Base-by-base conservation (phyloP, 768 basidiomycete genomes). In the Auricularia sp. region DNA sequence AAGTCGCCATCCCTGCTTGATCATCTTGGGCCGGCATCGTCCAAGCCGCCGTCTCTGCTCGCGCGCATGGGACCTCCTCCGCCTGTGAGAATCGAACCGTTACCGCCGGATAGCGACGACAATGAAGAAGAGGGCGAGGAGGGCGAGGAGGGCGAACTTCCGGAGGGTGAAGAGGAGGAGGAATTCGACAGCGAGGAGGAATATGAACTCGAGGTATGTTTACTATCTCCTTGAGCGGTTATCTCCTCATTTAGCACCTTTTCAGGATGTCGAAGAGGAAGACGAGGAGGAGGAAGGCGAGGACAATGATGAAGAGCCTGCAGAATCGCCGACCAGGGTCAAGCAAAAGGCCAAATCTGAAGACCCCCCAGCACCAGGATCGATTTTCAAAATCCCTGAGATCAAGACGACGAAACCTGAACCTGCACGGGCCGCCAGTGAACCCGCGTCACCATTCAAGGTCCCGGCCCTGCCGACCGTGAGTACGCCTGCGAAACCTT, bases 121-220 rank as follows among this genome's bases (percentile, higher is more conserved):
- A 61, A 18, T 8, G 65, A 62, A 16, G 61, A 62, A 62, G 42
- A 42, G 14, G 79, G 83, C 47, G 76, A 82, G 44, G 73, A 74
- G 24, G 69, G 47, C 29, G 70, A 70, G 6, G 70, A 74, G 14
- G 70, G 65, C 14, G 76, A 62, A 13, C 33, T 33, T 62, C 65
- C 1, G 54, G 47, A 62, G 7, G 76, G 75, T 5, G 73, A 71
- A 21, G 73, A 70, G 34, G 69, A 69, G 1, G 73, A 74, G 61
- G 73, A 71, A 0, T 73, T 71, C 35, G 72, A 71, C 3, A 66
- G 70, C 0, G 69, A 68, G 56, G 73, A 70, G 4, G 75, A 72
- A 3, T 75, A 75, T 42, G 74, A 70, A 42, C 74, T 73, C 56
- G 79, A 77, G 54, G 77, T 75, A 35, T 71, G 67, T 1, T 0